These are phyloP conservation scores for Solanum hybrid DNA, from an alignment of 305 asterid genomes.

Conservation along the genomic window DNA sequence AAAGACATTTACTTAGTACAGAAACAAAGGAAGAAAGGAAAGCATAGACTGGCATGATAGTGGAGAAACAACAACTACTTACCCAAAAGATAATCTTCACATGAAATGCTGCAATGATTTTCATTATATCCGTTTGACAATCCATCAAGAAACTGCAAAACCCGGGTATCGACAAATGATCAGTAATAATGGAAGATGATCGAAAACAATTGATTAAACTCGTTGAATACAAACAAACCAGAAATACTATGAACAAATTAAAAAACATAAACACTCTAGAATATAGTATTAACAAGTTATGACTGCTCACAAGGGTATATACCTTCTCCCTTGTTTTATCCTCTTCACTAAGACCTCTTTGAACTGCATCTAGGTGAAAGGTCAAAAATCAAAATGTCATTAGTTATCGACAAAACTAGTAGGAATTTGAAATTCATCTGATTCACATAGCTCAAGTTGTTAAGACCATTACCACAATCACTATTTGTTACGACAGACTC, in stretches of 20 bases:
- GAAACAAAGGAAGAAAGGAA: background rate
- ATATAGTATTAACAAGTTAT: background rate
- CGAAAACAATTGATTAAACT: background rate
- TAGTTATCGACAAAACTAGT: background rate
- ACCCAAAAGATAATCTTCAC: constrained; percentile 14
- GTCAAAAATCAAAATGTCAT: background rate
- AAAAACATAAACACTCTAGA: background rate
- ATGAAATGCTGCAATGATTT: constrained; percentile 1
- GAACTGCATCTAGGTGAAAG: background rate
- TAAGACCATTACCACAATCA: background rate
- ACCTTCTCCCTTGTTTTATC: background rate
- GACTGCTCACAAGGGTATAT: background rate
- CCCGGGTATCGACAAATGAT: background rate
- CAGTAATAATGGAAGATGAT: background rate
- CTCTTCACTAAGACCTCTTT: background rate
- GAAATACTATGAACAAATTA: background rate
- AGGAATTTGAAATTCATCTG: background rate
- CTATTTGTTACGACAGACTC: background rate
- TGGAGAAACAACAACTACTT: background rate
- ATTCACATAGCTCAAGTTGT: background rate
- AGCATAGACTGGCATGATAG: background rate
- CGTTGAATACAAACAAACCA: background rate
- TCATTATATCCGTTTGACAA: background rate
- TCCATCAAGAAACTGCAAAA: constrained; percentile 1
- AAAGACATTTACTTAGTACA: background rate